Evolutionary conservation across 306 rosid species (phyloP), one percentile per base, ranked within the genome.

Genomic region (Cucurbita ficifolia): DNA sequence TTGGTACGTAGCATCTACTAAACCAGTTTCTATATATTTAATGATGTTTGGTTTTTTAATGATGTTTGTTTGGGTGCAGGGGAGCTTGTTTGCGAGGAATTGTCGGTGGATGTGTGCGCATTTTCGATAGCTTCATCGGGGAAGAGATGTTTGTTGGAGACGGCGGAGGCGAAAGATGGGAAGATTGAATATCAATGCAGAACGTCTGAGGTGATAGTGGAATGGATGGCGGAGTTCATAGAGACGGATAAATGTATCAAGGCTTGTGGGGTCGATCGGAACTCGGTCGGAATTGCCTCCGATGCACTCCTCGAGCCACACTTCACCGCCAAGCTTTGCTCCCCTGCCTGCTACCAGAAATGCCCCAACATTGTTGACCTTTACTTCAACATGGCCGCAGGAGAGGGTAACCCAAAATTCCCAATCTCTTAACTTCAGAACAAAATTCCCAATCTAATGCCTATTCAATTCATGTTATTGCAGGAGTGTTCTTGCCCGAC

Each of bases 81-180:
- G 52, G 86, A 87, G 77, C 16, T 87, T 54, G 83, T 81, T n/a
- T 87, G 92, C 38, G 89, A 87, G 75, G 86, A 85, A 6, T 72
- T 87, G 51, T 81, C 84, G 8, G 77, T 73, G 73, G 79, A 79
- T 33, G 76, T 76, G 53, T 76, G 96, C 5, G 92, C 98, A 22
- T 92, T 88, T 74, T 84, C 96, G 0, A 85, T 92, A 76, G 90
- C 96, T 0, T 92, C 98, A 0, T 87, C 96, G 0, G 95, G 97
- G 42, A 92, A 92, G 76, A 81, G 98, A 72, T 92, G 98, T 78
- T 71, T 83, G 82, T 67, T 89, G 74, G 98, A 92, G 86, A 89
- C 96, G 0, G 46, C 40, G 5, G 79, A 76, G 69, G 76, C 19
- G 1, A 83, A 68, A 0, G 80, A 79, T 0, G 94, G 92, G 2